Evolutionary conservation across 345 rosid genomes (phyloP).

Genomic region (Syzygium jambos): DNA sequence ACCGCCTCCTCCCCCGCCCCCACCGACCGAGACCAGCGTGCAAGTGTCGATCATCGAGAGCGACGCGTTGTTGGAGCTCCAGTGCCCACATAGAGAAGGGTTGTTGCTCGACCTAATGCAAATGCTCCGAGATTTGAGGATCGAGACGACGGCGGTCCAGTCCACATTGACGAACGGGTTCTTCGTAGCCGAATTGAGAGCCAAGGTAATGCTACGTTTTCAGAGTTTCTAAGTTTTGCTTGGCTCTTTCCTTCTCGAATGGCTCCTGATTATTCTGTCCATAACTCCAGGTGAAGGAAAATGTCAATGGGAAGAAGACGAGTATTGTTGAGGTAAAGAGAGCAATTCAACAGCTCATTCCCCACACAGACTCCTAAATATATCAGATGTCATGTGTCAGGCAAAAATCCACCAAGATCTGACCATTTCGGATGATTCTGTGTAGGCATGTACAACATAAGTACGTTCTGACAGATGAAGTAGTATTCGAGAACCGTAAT

Average conservation of each 20-base stretch:
- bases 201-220: constrained; percentile 39
- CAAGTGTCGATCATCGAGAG: constrained; percentile 95
- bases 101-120: constrained; percentile 75
- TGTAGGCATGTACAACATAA: background rate
- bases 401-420: background rate
- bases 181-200: constrained; percentile 76
- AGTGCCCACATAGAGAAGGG: constrained; percentile 69
- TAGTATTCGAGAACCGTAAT: background rate
- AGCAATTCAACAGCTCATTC: constrained; percentile 58
- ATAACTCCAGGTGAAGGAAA: constrained; percentile 53
- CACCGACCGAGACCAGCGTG: constrained; percentile 20
- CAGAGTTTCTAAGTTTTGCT: background rate
- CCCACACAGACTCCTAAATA: constrained; percentile 11
- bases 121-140: constrained; percentile 53
- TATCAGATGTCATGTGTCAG: background rate
- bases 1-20: background rate
- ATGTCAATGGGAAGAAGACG: constrained; percentile 51
- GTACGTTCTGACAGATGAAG: background rate
- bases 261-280: background rate
- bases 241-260: background rate
- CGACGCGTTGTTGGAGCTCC: constrained; percentile 74
- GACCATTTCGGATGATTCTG: background rate
- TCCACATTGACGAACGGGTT: constrained; percentile 40
- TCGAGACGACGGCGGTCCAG: constrained; percentile 69
- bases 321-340: constrained; percentile 88